Evolutionary conservation across 306 rosid genomes (phyloP).

Genomic region (Lablab purpureus): DNA sequence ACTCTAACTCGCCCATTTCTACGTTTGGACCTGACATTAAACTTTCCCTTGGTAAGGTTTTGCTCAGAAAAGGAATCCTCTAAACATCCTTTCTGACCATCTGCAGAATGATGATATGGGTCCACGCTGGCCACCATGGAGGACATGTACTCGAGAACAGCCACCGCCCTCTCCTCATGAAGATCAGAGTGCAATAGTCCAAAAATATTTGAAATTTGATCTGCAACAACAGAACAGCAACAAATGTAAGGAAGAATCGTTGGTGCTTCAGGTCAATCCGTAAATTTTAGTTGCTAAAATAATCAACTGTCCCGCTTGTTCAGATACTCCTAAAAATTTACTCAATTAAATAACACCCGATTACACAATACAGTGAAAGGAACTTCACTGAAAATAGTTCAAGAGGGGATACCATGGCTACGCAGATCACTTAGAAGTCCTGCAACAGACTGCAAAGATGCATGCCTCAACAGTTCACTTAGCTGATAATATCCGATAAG

Average conservation of each 20-base stretch:
- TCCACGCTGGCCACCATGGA: constrained; percentile 81
- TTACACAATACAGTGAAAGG: constrained; percentile 20
- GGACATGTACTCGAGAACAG: constrained; percentile 82
- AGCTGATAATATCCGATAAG: constrained; percentile 60
- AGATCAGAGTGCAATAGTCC: constrained; percentile 87
- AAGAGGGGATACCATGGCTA: constrained; percentile 67
- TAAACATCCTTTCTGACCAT: constrained; percentile 50
- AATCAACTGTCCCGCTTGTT: constrained; percentile 15
- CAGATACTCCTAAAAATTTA: not conserved
- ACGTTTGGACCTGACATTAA: constrained; percentile 80
- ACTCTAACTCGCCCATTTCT: constrained; percentile 96
- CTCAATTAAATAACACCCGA: constrained; percentile 22
- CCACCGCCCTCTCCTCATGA: constrained; percentile 74
- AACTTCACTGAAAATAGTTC: constrained; percentile 26
- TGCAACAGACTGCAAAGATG: constrained; percentile 73
- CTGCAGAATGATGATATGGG: constrained; percentile 60
- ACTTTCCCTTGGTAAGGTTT: constrained; percentile 67
- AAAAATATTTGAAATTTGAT: constrained; percentile 76
- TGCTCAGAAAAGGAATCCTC: constrained; percentile 55
- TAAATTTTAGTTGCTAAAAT: constrained; percentile 24
- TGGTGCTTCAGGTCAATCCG: constrained; percentile 18
- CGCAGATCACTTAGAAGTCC: constrained; percentile 82
- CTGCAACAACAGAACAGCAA: constrained; percentile 54
- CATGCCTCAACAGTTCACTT: constrained; percentile 75
- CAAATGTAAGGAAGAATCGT: constrained; percentile 29